Conservation (phyloP, 2,329 filamentous ascomycete genomes). For the Meredithiella fracta region DNA sequence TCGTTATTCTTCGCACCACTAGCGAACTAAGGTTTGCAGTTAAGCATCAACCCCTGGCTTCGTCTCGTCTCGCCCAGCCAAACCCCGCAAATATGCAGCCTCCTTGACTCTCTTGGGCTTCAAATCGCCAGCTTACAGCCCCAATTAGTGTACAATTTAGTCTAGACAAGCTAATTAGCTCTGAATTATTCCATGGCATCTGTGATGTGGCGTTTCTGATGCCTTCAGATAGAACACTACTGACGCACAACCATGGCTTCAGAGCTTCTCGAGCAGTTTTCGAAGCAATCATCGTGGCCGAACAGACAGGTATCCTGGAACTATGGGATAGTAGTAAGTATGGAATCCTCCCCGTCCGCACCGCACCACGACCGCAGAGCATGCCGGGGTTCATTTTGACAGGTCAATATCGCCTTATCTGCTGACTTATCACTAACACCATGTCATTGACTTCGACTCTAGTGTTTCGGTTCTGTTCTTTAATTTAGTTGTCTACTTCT, state of each 20-base stretch:
- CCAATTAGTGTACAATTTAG: too few relatives aligned
- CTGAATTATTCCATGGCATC: too few relatives aligned
- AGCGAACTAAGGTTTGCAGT: not conserved
- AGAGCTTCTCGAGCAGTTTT: not conserved
- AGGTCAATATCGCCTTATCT: not conserved
- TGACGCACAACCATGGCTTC: not conserved
- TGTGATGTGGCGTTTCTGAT: too few relatives aligned
- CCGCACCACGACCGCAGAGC: not conserved
- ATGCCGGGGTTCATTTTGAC: not conserved
- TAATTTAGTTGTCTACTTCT: not conserved
- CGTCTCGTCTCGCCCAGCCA: constrained; percentile 1
- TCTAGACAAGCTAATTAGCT: too few relatives aligned
- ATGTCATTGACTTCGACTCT: not conserved
- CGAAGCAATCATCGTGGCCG: too few relatives aligned
- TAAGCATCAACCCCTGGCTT: constrained; percentile 3
- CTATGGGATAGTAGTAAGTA: not conserved
- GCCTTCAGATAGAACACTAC: too few relatives aligned
- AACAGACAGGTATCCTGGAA: not conserved
- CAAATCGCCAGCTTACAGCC: not conserved
- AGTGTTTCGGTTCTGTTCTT: not conserved
- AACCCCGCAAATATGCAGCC: not conserved
- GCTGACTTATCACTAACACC: not conserved
- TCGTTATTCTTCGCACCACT: not conserved
- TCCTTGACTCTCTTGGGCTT: not conserved
- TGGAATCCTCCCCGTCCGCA: not conserved